These are phyloP conservation scores for Penicillium glabrum DNA, from an alignment of 2,329 filamentous ascomycete genomes.

Conservation along the genomic window DNA sequence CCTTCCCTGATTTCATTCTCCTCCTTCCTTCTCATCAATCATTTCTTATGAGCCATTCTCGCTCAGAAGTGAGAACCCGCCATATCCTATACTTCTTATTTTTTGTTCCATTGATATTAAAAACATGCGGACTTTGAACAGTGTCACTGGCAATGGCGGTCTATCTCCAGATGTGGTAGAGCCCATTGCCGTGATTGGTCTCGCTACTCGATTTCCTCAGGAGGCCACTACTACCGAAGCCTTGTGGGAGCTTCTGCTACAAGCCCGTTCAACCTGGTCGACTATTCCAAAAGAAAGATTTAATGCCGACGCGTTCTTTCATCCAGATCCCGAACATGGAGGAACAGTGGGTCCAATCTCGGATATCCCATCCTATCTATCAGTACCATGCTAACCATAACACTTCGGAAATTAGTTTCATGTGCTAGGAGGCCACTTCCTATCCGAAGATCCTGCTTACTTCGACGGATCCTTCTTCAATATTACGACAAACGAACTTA, in stretches of 20 bases:
- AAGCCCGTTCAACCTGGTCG: slow-evolving; percentile 30
- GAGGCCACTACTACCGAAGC: slow-evolving; percentile 32
- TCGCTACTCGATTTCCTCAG: slow-evolving; percentile 31
- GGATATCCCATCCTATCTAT: neutral
- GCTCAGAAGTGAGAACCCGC: neutral
- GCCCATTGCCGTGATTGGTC: slow-evolving; percentile 39
- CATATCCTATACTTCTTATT: neutral
- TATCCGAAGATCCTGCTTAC: slow-evolving; percentile 25
- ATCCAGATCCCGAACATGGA: slow-evolving; percentile 38
- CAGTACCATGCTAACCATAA: neutral
- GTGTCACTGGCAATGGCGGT: neutral
- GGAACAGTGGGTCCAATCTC: slow-evolving; percentile 26
- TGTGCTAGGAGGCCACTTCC: slow-evolving; percentile 27
- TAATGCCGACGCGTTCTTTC: slow-evolving; percentile 37
- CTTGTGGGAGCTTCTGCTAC: slow-evolving; percentile 35
- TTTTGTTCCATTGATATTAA: neutral
- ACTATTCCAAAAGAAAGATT: slow-evolving; percentile 38
- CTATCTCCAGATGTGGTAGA: slow-evolving; percentile 9
- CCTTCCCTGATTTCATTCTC: neutral
- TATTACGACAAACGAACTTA: slow-evolving; percentile 27
- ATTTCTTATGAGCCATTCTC: too few relatives aligned
- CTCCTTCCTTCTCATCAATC: neutral
- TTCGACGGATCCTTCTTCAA: slow-evolving; percentile 36
- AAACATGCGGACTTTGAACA: neutral
- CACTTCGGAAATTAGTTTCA: slow-evolving; percentile 13